phyloP scores from a whole-genome alignment of 371 early-diverging fungal genomes.

The Mucor velutinosus region DNA sequence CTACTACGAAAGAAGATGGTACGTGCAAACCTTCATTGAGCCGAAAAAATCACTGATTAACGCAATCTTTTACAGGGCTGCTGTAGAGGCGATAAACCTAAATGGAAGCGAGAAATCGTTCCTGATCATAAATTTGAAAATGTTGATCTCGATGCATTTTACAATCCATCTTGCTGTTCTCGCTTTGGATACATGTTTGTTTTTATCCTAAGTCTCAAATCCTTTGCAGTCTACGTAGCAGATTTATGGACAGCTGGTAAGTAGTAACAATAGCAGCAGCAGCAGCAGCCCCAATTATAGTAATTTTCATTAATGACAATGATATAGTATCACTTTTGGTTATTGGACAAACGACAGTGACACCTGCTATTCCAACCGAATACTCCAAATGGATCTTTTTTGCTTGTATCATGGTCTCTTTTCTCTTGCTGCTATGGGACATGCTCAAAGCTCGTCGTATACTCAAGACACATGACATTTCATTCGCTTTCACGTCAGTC shows the following conservation, averaged over 20 bases:
- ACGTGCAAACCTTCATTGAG: neutral
- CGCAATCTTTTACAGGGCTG: neutral
- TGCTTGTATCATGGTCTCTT: slow-evolving; percentile 69
- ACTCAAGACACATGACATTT: slow-evolving; percentile 70
- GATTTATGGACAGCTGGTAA: slow-evolving; percentile 72
- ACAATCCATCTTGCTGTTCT: slow-evolving; percentile 47
- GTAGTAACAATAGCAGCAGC: too few relatives aligned
- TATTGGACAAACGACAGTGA: slow-evolving; percentile 20
- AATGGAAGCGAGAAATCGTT: slow-evolving; percentile 82
- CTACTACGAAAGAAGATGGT: neutral
- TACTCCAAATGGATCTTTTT: slow-evolving; percentile 66
- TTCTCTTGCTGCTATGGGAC: slow-evolving; percentile 74
- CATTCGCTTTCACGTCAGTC: slow-evolving; percentile 75
- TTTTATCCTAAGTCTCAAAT: slow-evolving; percentile 70
- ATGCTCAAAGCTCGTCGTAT: slow-evolving; percentile 69
- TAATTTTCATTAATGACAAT: neutral
- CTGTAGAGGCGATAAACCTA: slow-evolving; percentile 36
- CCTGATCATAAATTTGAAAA: slow-evolving; percentile 88
- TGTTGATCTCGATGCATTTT: slow-evolving; percentile 80
- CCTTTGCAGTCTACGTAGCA: slow-evolving; percentile 76
- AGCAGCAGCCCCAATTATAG: neutral
- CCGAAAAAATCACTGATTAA: neutral
- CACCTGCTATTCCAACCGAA: slow-evolving; percentile 35
- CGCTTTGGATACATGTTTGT: slow-evolving; percentile 62
- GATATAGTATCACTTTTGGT: slow-evolving; percentile 25